Conservation (phyloP, 2,329 filamentous ascomycete species). For the Diaporthe citrichinensis region DNA sequence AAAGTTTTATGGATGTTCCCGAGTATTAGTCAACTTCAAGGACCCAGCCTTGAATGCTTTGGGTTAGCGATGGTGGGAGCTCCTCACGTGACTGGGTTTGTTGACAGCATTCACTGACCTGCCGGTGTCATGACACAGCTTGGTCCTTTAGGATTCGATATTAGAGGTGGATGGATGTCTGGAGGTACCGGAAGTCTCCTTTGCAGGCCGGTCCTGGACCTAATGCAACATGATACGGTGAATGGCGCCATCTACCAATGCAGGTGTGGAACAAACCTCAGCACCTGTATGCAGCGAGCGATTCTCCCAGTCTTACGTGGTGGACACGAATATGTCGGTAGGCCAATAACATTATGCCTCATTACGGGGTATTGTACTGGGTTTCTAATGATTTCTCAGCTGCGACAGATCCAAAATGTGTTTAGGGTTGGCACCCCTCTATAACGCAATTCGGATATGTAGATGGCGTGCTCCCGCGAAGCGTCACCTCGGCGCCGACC, state of each 20-base stretch:
- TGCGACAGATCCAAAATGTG: neutral
- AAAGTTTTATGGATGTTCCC: too few relatives aligned
- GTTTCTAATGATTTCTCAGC: constrained; percentile 4
- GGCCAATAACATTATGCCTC: neutral
- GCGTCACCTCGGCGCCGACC: constrained; percentile 27
- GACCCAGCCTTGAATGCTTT: too few relatives aligned
- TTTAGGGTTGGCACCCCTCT: constrained; percentile 29
- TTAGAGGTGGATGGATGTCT: neutral
- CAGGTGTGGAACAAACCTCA: neutral
- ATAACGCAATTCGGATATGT: constrained; percentile 39
- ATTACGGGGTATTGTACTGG: neutral
- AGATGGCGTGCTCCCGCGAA: constrained; percentile 37
- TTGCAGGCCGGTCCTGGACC: fast-evolving
- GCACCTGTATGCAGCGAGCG: neutral
- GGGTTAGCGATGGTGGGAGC: too few relatives aligned
- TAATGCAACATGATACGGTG: neutral
- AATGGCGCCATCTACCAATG: neutral
- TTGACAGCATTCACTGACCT: too few relatives aligned
- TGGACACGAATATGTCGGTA: neutral
- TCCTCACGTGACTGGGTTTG: too few relatives aligned
- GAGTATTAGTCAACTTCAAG: too few relatives aligned
- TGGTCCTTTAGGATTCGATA: too few relatives aligned
- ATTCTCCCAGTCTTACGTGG: neutral
- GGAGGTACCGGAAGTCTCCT: too few relatives aligned
- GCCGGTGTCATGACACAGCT: neutral